Conservation (phyloP, 257 asterid species). For the Asclepias syriaca region DNA sequence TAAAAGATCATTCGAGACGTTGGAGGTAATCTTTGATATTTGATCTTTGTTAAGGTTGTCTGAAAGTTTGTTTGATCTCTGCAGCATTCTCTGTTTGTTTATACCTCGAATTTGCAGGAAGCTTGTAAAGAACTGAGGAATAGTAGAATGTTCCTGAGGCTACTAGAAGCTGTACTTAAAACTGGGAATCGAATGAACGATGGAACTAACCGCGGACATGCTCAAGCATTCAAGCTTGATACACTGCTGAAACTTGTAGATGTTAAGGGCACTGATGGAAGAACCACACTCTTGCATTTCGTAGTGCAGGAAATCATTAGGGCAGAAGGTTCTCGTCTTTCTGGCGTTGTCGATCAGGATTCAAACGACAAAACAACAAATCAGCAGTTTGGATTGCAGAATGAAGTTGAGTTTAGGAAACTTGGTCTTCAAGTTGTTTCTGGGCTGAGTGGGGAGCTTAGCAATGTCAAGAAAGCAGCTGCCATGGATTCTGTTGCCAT, state of each 20-base stretch:
- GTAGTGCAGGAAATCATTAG: conserved; percentile 73
- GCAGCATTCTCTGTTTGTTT: no score
- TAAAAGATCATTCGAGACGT: conserved; percentile 57
- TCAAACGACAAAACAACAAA: conserved; percentile 18
- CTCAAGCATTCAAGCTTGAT: conserved; percentile 80
- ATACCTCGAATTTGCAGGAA: conserved; percentile 32
- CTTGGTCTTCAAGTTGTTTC: conserved; percentile 65
- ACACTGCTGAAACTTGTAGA: conserved; percentile 76
- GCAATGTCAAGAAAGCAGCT: conserved; percentile 78
- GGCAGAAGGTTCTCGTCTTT: conserved; percentile 64
- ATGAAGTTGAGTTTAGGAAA: conserved; percentile 59
- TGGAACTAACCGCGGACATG: conserved; percentile 81
- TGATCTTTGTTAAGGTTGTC: neutral
- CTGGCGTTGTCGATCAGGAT: conserved; percentile 27
- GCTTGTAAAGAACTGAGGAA: conserved; percentile 74
- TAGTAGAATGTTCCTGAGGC: conserved; percentile 70
- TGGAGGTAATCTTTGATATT: conserved; percentile 47
- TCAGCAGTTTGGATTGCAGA: conserved; percentile 31
- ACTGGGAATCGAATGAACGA: conserved; percentile 78
- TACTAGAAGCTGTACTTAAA: conserved; percentile 78
- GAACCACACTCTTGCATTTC: conserved; percentile 73
- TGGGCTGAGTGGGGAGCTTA: conserved; percentile 61
- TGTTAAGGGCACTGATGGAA: conserved; percentile 72
- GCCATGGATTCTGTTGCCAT: conserved; percentile 59
- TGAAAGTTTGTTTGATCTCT: neutral